phyloP scores from a whole-genome alignment of 2,329 filamentous ascomycete species.

The Acephala macrosclerotiorum region DNA sequence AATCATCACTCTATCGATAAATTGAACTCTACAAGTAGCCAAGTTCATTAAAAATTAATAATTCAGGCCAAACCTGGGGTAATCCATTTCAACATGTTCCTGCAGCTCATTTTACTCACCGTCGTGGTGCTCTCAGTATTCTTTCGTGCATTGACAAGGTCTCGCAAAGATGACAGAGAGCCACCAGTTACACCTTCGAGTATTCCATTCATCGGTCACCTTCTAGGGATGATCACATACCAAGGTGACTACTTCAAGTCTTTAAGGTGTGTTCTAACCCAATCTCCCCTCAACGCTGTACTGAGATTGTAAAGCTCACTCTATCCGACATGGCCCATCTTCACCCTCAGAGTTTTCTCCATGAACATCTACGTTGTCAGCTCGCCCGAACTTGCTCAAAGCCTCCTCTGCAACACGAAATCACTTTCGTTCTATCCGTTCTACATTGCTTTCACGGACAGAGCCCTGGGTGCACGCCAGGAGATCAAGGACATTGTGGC shows the following conservation, averaged over 20 bases:
- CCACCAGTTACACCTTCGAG: background rate
- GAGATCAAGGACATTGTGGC: background rate
- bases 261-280: background rate
- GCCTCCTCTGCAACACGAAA: background rate
- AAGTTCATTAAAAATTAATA: too few species aligned
- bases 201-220: constrained; percentile 14
- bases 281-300: background rate
- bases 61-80: too few species aligned
- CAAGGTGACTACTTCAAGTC: constrained; percentile 6
- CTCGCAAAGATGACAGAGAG: background rate
- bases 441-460: background rate
- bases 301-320: background rate
- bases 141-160: background rate
- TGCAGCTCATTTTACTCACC: too few species aligned
- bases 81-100: too few species aligned
- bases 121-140: background rate
- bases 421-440: constrained; percentile 3
- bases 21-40: too few species aligned
- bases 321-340: background rate
- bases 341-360: background rate
- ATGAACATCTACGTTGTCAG: constrained; percentile 9
- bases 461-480: background rate
- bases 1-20: too few species aligned
- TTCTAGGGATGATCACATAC: constrained; percentile 5
- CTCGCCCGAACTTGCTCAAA: background rate